phyloP scores from a whole-genome alignment of 768 basidiomycete genomes.

The Russula sp. region DNA sequence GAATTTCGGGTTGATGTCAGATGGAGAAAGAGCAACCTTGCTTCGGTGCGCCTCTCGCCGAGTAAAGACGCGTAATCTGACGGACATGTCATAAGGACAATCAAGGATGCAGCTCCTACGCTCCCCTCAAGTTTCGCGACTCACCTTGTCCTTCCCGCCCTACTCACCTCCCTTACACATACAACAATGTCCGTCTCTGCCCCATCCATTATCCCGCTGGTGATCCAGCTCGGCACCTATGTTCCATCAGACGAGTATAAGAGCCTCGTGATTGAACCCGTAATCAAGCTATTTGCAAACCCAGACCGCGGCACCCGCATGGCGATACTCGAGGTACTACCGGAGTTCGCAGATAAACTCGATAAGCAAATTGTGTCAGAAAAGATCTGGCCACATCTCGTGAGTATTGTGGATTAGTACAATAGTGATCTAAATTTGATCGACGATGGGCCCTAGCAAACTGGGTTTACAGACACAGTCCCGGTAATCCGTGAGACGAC shows the following conservation, averaged over 20 bases:
- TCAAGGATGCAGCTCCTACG: slow-evolving; percentile 75
- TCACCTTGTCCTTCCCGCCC: slow-evolving; percentile 82
- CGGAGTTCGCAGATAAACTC: slow-evolving; percentile 81
- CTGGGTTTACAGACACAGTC: slow-evolving; percentile 93
- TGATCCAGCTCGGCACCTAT: slow-evolving; percentile 74
- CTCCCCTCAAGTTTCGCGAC: slow-evolving; percentile 86
- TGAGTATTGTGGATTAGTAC: slow-evolving; percentile 40
- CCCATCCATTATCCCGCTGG: slow-evolving; percentile 74
- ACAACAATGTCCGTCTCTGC: slow-evolving; percentile 67
- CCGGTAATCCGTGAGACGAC: slow-evolving; percentile 94
- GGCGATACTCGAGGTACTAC: slow-evolving; percentile 84
- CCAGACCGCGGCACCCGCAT: slow-evolving; percentile 93
- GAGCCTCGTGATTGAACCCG: slow-evolving; percentile 64
- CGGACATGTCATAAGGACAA: slow-evolving; percentile 45
- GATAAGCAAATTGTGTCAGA: slow-evolving; percentile 83
- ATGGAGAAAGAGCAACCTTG: slow-evolving; percentile 71
- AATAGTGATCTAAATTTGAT: not conserved
- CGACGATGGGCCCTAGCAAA: slow-evolving; percentile 58
- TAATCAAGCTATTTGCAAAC: slow-evolving; percentile 81
- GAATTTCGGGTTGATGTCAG: slow-evolving; percentile 75
- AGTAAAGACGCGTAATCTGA: not conserved
- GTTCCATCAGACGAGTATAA: slow-evolving; percentile 69
- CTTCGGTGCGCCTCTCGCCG: slow-evolving; percentile 51
- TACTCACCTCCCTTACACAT: slow-evolving; percentile 71
- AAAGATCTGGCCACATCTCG: slow-evolving; percentile 90